Percentiles rank a stretch among this genome's conserved stretches.
Conservation (phyloP, 192 early-diverging fungal species). For the Backusella liffmaniae region DNA sequence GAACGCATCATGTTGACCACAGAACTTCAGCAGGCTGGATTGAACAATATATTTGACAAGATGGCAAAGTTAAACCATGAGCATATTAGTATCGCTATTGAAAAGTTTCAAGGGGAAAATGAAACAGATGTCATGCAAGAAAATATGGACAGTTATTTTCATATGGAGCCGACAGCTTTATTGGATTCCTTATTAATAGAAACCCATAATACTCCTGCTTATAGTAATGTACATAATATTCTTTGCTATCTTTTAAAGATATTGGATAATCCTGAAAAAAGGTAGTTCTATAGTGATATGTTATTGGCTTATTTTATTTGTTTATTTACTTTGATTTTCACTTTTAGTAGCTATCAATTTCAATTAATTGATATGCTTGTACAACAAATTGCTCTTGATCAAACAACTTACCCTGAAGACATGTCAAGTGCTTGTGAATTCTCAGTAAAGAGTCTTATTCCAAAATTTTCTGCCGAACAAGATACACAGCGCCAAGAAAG, state of each 20-base stretch:
- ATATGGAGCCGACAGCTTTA: constrained; percentile 59
- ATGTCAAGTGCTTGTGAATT: constrained; percentile 1
- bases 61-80: constrained; percentile 25
- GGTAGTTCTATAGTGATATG: constrained; percentile 3
- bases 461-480: constrained; percentile 8
- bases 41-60: constrained; percentile 23
- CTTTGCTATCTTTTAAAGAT: constrained; percentile 72
- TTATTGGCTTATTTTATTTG: background rate
- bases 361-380: constrained; percentile 14
- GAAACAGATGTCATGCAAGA: constrained; percentile 29
- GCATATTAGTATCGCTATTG: constrained; percentile 26
- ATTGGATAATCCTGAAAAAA: constrained; percentile 30
- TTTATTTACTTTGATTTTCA: background rate
- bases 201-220: constrained; percentile 61
- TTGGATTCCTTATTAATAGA: constrained; percentile 63
- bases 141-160: constrained; percentile 36
- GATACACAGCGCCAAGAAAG: background rate
- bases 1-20: constrained; percentile 65
- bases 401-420: constrained; percentile 10
- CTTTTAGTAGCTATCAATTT: constrained; percentile 10
- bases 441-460: constrained; percentile 7
- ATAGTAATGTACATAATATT: constrained; percentile 66
- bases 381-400: constrained; percentile 12
- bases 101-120: constrained; percentile 24
- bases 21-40: constrained; percentile 65